phyloP scores from a whole-genome alignment of 345 rosid species.

The Gossypium raimondii region DNA sequence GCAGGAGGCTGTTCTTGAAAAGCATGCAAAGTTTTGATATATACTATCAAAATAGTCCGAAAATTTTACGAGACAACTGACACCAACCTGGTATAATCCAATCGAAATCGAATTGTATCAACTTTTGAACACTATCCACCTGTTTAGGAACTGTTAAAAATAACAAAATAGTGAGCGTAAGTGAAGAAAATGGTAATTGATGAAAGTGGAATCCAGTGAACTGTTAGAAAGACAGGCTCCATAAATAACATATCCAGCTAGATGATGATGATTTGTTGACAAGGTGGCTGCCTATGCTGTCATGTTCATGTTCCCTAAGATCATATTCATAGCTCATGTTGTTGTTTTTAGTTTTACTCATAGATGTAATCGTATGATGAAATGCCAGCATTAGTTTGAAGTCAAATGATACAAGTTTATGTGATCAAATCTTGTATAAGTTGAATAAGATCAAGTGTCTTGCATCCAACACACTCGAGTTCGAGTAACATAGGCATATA shows the following conservation, averaged over 20 bases:
- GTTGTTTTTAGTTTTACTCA: no score
- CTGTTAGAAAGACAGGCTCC: not conserved
- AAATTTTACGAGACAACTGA: not conserved
- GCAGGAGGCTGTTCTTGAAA: not conserved
- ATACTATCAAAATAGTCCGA: not conserved
- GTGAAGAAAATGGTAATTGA: not conserved
- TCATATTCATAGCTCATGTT: no score
- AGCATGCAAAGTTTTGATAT: not conserved
- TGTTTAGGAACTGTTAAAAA: constrained; percentile 33
- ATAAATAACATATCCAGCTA: not conserved
- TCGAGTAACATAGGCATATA: no score
- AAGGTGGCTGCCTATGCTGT: no score
- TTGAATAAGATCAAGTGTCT: not conserved
- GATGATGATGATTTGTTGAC: not conserved
- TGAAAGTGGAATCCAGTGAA: not conserved
- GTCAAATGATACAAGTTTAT: not conserved
- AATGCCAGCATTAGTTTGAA: not conserved
- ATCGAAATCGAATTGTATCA: constrained; percentile 31
- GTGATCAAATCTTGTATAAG: not conserved
- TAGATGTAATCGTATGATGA: no score
- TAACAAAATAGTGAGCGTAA: not conserved
- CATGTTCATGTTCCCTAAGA: no score
- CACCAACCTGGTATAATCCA: constrained; percentile 42
- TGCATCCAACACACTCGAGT: not conserved
- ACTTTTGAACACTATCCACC: constrained; percentile 27